Conservation (phyloP, 192 early-diverging fungal species). For the Entrophospora sp. region DNA sequence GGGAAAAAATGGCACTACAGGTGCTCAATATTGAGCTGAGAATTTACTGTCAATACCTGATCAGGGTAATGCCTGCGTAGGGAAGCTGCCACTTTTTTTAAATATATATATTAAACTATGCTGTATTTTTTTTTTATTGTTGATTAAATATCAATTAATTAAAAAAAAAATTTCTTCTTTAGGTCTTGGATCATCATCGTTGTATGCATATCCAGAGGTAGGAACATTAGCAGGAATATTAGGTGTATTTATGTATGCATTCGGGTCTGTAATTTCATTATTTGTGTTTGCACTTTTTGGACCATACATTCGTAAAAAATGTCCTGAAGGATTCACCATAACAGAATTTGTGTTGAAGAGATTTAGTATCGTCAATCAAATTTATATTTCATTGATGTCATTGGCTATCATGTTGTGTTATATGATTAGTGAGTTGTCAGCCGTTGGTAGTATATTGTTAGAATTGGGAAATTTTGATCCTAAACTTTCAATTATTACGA, state of each 20-base stretch:
- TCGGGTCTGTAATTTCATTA: slow-evolving; percentile 44
- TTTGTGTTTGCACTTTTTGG: slow-evolving; percentile 47
- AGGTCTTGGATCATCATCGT: slow-evolving; percentile 45
- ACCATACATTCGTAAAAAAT: slow-evolving; percentile 42
- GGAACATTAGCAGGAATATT: slow-evolving; percentile 47
- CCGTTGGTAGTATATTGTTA: slow-evolving; percentile 39
- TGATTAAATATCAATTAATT: no score
- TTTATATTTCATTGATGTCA: slow-evolving; percentile 42
- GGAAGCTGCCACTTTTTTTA: slow-evolving; percentile 21
- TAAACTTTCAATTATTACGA: slow-evolving; percentile 41
- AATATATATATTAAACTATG: no score
- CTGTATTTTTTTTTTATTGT: no score
- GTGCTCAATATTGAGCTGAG: slow-evolving; percentile 19
- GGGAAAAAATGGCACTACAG: no score
- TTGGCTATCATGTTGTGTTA: slow-evolving; percentile 51
- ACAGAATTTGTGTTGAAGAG: slow-evolving; percentile 49
- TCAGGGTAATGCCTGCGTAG: slow-evolving; percentile 23
- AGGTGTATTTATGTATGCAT: slow-evolving; percentile 51
- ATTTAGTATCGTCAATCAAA: slow-evolving; percentile 45
- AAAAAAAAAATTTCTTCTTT: not conserved
- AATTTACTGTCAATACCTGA: slow-evolving; percentile 20
- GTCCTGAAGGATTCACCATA: slow-evolving; percentile 52
- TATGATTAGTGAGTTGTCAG: slow-evolving; percentile 52
- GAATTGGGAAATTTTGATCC: slow-evolving; percentile 40
- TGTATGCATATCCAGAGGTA: slow-evolving; percentile 49